Base-by-base conservation (phyloP, 1,139 yeast genomes). In the Taiozyma onychis region DNA sequence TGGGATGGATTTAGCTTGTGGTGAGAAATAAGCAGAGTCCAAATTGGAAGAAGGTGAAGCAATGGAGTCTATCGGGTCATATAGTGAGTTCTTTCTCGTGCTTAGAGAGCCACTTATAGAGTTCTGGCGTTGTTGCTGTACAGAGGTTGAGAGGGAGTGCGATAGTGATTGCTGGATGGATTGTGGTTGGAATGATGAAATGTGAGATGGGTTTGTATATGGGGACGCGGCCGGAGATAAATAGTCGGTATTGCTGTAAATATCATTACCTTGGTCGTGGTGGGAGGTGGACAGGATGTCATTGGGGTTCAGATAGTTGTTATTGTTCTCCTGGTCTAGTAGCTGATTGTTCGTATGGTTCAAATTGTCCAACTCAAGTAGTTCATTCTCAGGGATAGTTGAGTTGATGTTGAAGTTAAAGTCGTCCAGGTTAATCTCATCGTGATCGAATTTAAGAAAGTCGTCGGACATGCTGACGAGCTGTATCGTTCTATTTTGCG, bases 351-450 rank as follows among this genome's bases (percentile, higher is more conserved):
- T 34, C 21, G 16, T 14, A 34, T 30, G 46, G 22, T 41, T 44
- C 11, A 44, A 44, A 21, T 39, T 28, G 6, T 55, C 18, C 24
- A 58, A 59, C 27, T 61, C 64, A n/a, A 61, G 44, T 13, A 61
- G 53, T 37, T 61, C 65, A 34, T 60, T 54, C 51, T 61, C 65
- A 6, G 64, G 65, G 21, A 61, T 61, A 1, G 64, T 54, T 2
- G 63, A 59, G 27, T 55, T 41, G 37, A 57, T 44, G 47, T 58
- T 55, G 51, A 60, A 59, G 43, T 54, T 52, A 50, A 59, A 57
- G 48, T 58, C 61, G 54, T 56, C 59, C 49, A 56, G 41, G 51
- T 51, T 58, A 59, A 48, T 44, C 47, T 56, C 54, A 51, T 57
- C 57, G 37, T 46, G 34, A 37, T 48, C 45, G 47, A 53, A 57